Percentiles rank a stretch among this genome's conserved stretches.
Evolutionary conservation across 2,329 filamentous ascomycete genomes (phyloP).

Genomic region (Venturiaceae sp.): DNA sequence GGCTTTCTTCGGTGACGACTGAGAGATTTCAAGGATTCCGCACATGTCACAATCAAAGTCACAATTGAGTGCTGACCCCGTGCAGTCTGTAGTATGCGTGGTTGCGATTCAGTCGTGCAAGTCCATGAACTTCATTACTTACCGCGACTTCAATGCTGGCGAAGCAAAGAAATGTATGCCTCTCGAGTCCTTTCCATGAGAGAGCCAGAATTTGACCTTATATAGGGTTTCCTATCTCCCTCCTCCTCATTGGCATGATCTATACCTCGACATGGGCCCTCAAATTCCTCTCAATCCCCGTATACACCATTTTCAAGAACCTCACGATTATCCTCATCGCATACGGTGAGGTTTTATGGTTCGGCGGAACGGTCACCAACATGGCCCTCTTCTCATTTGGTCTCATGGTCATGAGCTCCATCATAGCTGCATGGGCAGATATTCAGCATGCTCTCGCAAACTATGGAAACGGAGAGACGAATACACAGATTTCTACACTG

Average conservation of each 20-base stretch:
- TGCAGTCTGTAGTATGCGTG: constrained; percentile 80
- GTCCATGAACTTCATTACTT: constrained; percentile 70
- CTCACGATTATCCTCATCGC: constrained; percentile 97
- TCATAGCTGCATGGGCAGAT: constrained; percentile 95
- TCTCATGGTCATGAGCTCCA: constrained; percentile 88
- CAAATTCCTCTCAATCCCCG: constrained; percentile 91
- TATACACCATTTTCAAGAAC: constrained; percentile 99
- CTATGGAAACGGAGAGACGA: constrained; percentile 38
- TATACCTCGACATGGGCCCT: constrained; percentile 95
- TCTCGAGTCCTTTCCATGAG: background rate
- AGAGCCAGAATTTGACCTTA: background rate
- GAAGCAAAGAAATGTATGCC: constrained; percentile 85
- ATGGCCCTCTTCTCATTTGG: constrained; percentile 89
- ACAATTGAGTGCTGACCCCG: constrained; percentile 16
- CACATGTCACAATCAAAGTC: no score
- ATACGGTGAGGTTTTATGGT: constrained; percentile 97
- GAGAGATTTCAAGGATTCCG: no score
- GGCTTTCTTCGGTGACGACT: no score
- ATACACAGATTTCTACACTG: constrained; percentile 68
- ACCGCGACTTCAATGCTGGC: constrained; percentile 72
- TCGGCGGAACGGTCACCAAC: constrained; percentile 81
- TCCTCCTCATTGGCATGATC: constrained; percentile 97
- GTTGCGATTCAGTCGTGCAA: constrained; percentile 76
- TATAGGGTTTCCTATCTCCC: constrained; percentile 87
- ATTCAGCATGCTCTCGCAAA: constrained; percentile 74